These are phyloP conservation scores for Tulasnella sp. DNA, from an alignment of 768 basidiomycete species.

Conservation along the genomic window DNA sequence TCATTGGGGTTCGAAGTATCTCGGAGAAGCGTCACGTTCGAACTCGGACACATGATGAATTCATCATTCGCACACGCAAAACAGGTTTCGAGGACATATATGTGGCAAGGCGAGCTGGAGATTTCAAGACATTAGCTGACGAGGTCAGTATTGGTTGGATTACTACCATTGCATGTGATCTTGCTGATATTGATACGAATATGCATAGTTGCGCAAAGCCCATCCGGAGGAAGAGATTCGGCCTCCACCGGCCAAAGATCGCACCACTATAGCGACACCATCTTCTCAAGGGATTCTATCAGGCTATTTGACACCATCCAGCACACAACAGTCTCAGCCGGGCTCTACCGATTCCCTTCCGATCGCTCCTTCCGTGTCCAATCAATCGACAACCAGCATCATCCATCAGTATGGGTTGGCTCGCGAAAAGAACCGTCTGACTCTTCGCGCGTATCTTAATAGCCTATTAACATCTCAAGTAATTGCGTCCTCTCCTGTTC, in stretches of 20 bases:
- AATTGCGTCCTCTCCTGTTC: conserved; percentile 74
- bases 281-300: conserved; percentile 3
- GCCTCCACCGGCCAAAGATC: conserved; percentile 80
- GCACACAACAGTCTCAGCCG: background rate
- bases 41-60: conserved; percentile 85
- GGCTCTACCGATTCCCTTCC: background rate
- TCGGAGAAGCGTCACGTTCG: conserved; percentile 75
- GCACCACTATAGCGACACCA: conserved; percentile 30
- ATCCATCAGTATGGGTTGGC: conserved; percentile 38
- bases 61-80: conserved; percentile 79
- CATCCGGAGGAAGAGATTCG: conserved; percentile 74
- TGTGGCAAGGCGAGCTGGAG: conserved; percentile 88
- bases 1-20: conserved; percentile 75
- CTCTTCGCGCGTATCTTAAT: conserved; percentile 86
- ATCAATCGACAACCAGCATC: conserved; percentile 21
- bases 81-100: conserved; percentile 60
- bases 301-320: background rate
- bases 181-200: conserved; percentile 16
- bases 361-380: conserved; percentile 24
- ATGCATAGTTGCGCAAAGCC: conserved; percentile 61
- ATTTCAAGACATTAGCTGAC: conserved; percentile 76
- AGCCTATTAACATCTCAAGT: conserved; percentile 53
- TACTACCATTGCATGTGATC: background rate
- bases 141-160: conserved; percentile 42
- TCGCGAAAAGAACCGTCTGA: conserved; percentile 90